These are phyloP conservation scores for Hypoxylon lienhwacheense DNA, from an alignment of 495 filamentous ascomycete genomes.

Conservation along the genomic window DNA sequence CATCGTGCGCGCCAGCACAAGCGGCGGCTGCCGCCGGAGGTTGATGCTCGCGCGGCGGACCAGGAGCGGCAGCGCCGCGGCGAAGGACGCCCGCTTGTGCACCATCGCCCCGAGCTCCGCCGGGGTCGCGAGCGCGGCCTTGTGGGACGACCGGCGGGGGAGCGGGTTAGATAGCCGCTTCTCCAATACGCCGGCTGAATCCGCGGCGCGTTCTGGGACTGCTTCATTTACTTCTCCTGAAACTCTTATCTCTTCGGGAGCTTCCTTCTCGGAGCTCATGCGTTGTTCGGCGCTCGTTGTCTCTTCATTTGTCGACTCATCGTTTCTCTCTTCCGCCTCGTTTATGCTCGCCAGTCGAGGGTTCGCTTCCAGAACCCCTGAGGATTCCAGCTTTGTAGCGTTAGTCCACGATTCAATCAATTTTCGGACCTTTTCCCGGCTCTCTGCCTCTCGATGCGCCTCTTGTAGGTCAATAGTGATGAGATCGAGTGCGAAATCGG, in stretches of 20 bases:
- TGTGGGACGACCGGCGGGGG: constrained; percentile 30
- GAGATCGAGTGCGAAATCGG: constrained; percentile 74
- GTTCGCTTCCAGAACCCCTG: neutral
- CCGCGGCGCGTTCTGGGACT: neutral
- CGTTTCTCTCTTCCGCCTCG: constrained; percentile 25
- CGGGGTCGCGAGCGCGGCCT: constrained; percentile 58
- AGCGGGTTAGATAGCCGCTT: constrained; percentile 20
- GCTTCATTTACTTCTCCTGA: constrained; percentile 8
- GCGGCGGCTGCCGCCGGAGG: constrained; percentile 63
- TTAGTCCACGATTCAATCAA: constrained; percentile 58
- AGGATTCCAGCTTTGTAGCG: neutral
- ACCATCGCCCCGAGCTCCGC: constrained; percentile 69
- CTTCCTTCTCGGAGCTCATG: neutral
- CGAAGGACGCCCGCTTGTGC: constrained; percentile 62
- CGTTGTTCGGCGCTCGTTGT: neutral
- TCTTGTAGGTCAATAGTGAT: constrained; percentile 74
- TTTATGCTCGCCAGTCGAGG: constrained; percentile 25
- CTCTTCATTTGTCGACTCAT: neutral
- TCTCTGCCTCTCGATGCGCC: constrained; percentile 58
- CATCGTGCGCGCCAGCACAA: constrained; percentile 65
- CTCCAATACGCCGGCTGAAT: constrained; percentile 10
- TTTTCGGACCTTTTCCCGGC: constrained; percentile 58
- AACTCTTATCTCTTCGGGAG: neutral
- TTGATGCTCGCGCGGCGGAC: constrained; percentile 66
- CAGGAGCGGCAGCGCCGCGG: constrained; percentile 64